phyloP scores from a whole-genome alignment of 768 basidiomycete species.

The Coprinopsis sp. region DNA sequence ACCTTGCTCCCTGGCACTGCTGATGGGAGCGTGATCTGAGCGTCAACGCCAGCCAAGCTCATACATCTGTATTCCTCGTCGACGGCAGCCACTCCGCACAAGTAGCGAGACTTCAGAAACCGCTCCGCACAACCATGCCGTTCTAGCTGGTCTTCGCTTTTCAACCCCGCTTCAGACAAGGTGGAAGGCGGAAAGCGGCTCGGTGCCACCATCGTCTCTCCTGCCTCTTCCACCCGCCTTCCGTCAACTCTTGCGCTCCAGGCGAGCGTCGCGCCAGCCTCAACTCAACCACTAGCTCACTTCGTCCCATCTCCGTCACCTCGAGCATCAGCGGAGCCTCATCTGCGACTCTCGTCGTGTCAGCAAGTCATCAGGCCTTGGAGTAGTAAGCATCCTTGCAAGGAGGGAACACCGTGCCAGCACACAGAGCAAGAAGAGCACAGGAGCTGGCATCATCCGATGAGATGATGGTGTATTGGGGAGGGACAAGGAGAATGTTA shows the following conservation, averaged over 20 bases:
- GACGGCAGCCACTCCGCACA: conserved; percentile 50
- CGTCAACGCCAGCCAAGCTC: too few species aligned
- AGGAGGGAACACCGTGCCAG: too few species aligned
- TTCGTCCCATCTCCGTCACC: conserved; percentile 25
- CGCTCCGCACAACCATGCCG: conserved; percentile 41
- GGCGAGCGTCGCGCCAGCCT: conserved; percentile 21
- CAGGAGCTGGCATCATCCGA: conserved; percentile 31
- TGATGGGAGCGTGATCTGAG: too few species aligned
- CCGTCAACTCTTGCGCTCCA: too few species aligned
- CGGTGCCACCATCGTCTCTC: too few species aligned
- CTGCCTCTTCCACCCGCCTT: too few species aligned
- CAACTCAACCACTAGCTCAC: conserved; percentile 35
- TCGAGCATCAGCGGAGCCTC: conserved; percentile 27
- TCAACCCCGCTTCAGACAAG: conserved; percentile 9
- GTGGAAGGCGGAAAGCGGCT: not conserved
- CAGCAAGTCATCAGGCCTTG: conserved; percentile 15
- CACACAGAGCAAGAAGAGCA: conserved; percentile 39
- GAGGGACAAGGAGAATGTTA: conserved; percentile 21
- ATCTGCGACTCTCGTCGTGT: conserved; percentile 41
- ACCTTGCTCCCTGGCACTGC: too few species aligned
- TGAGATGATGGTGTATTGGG: conserved; percentile 32
- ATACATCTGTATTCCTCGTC: too few species aligned
- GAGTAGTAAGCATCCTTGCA: too few species aligned
- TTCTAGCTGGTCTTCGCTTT: conserved; percentile 32
- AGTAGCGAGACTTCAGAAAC: conserved; percentile 72